Evolutionary conservation across 208 protist species (phyloP), one percentile per base, ranked within the genome.

Genomic region (Leishmania mexicana): DNA sequence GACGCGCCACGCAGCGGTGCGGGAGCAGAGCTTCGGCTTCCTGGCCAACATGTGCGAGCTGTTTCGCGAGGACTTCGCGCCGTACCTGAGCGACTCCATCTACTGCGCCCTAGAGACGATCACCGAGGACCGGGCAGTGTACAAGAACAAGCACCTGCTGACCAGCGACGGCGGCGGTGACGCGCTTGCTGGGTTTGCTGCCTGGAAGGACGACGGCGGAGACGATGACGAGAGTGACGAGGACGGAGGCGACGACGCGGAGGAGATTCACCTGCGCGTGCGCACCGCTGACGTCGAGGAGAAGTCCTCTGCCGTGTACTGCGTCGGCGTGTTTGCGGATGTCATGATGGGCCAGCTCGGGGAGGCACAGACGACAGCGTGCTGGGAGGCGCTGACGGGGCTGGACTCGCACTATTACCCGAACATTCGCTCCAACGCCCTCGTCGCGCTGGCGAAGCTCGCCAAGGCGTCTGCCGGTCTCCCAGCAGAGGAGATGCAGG

Each of bases 11-110:
- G 86, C 92, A 17, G 85, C 85, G 38, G 76, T 98, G 78, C 93
- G 91, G 21, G 95, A 97, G 87, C 86, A 96, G 76, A 92, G 87
- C 76, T 98, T 98, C 80, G 93, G 93, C 35, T 97, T 98, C 82
- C 65, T 95, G 38, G 85, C 90, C 35, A 97, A 97, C 78, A 88
- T 96, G 70, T 96, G 92, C 80, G 92, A 98, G 81, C 83, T 92
- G 47, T 87, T 96, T 45, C 71, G 80, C 49, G 89, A 81, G 21
- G 92, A 88, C 73, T 96, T 96, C 77, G 31, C 90, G 31, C 80
- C 81, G 21, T 94, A 91, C 78, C 87, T 98, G 31, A 86, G 89
- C 74, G 92, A 97, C 82, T 83, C 89, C 38, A 83, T 97, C 42
- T 79, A 57, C 45, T 91, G 81, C 60, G 92, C 93, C 42, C 62